Conservation (phyloP, 2,329 filamentous ascomycete species). For the Fusarium mundagurra region DNA sequence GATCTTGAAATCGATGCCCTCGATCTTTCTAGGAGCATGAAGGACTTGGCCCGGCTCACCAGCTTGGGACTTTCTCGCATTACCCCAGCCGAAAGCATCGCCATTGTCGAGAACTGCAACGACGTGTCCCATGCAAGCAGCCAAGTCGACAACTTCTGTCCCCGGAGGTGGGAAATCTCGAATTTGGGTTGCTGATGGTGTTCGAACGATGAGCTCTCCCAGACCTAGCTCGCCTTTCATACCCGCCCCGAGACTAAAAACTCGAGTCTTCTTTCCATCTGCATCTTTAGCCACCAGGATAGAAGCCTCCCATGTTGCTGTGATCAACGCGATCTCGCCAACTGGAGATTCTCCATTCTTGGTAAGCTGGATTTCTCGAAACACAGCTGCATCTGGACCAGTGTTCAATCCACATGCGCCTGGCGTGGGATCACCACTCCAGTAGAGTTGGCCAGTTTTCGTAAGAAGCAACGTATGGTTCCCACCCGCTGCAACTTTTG, state of each 20-base stretch:
- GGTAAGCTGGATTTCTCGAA: slow-evolving; percentile 52
- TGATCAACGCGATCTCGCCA: slow-evolving; percentile 55
- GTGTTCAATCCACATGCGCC: slow-evolving; percentile 64
- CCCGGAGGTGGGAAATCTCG: slow-evolving; percentile 71
- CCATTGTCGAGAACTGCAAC: slow-evolving; percentile 79
- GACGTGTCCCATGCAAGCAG: slow-evolving; percentile 81
- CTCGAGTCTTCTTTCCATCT: slow-evolving; percentile 53
- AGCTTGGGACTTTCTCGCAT: slow-evolving; percentile 84
- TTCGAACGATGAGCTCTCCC: slow-evolving; percentile 61
- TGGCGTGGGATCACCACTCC: slow-evolving; percentile 67
- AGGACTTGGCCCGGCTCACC: slow-evolving; percentile 67
- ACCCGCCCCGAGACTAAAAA: slow-evolving; percentile 74
- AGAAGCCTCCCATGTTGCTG: slow-evolving; percentile 83
- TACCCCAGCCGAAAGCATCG: slow-evolving; percentile 88
- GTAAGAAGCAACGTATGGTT: slow-evolving; percentile 86
- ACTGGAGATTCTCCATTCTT: slow-evolving; percentile 43
- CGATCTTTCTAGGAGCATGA: slow-evolving; percentile 70
- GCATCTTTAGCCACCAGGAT: slow-evolving; percentile 65
- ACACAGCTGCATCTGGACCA: slow-evolving; percentile 47
- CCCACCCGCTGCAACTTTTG: slow-evolving; percentile 70
- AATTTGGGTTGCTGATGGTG: slow-evolving; percentile 60
- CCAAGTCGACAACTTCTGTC: slow-evolving; percentile 69
- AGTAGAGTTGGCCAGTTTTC: slow-evolving; percentile 67
- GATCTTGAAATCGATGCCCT: slow-evolving; percentile 68
- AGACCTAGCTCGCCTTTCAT: slow-evolving; percentile 78